Percentiles rank a stretch among this genome's conserved stretches.
Conservation (phyloP, 129 eudicot genomes). For the Scalesia atractyloides region DNA sequence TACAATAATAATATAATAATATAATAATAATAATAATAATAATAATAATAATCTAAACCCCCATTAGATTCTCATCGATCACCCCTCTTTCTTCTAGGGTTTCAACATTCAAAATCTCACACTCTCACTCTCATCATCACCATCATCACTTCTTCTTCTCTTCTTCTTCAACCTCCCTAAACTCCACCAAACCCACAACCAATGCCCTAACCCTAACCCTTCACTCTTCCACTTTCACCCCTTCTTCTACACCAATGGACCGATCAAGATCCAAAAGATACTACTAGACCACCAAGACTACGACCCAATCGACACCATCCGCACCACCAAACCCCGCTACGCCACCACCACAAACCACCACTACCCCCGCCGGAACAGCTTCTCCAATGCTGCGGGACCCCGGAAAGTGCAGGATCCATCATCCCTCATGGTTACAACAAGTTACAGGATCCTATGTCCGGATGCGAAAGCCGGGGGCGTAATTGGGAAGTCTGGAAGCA, state of each 20-base stretch:
- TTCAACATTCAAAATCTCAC: too few relatives aligned
- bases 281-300: slow-evolving; percentile 65
- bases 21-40: too few relatives aligned
- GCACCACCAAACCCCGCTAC: slow-evolving; percentile 53
- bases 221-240: not conserved
- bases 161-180: too few relatives aligned
- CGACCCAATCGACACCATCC: slow-evolving; percentile 47
- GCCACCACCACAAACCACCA: slow-evolving; percentile 39
- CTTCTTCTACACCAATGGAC: slow-evolving; percentile 44
- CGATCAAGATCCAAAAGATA: slow-evolving; percentile 93
- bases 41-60: too few relatives aligned
- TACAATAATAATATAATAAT: too few relatives aligned
- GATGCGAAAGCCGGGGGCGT: slow-evolving; percentile 94
- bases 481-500: slow-evolving; percentile 95
- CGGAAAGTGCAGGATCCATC: slow-evolving; percentile 49
- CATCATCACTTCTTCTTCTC: too few relatives aligned
- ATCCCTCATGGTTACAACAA: slow-evolving; percentile 73
- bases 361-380: slow-evolving; percentile 34
- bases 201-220: slow-evolving; percentile 21
- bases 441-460: slow-evolving; percentile 84
- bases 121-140: too few relatives aligned
- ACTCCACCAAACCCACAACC: not conserved
- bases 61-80: too few relatives aligned
- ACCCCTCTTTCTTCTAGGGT: too few relatives aligned
- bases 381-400: too few relatives aligned